Evolutionary conservation across 2,329 filamentous ascomycete species (phyloP), one percentile per base, ranked within the genome.

Genomic region (Arthrinium phaeospermum): DNA sequence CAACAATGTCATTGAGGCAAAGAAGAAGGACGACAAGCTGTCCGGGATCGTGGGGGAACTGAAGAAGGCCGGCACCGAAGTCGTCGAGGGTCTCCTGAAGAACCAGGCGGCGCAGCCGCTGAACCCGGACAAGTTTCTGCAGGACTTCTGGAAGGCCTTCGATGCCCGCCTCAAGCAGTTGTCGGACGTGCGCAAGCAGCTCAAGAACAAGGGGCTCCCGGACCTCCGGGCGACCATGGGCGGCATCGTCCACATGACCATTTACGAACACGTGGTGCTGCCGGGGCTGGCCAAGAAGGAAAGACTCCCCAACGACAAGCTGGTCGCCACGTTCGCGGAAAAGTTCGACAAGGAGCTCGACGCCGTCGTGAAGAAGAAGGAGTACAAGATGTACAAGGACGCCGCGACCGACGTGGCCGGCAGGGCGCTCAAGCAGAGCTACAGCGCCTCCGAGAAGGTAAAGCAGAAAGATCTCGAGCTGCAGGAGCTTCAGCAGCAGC

Each of bases 321-420:
- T 64, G 34, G 8, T 64, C 19, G 22, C 8, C 19, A 41, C 3
- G 4, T 64, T 64, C 19, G 8, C 4, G 10, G 19, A 41, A 3
- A 64, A 24, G 19, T 64, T 64, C 57, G 19, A 64, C 30, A 41
- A 64, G 10, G 34, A 64, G 30, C 22, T 64, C 34, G 57, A 64
- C 57, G 2, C 13, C 3, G 2, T 64, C 6, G 3, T 64, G 19
- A 41, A 41, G 57, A 64, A 64, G 57, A 64, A 41, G 22, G 57
- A 64, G 30, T 64, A 24, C 57, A 64, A 41, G 34, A n/a, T 41
- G 34, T 64, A 41, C 57, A 64, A 64, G 34, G 57, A 64, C 8
- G 30, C 57, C 19, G 22, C 34, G 19, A 10, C 16, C 22, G 57
- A 64, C 7, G 22, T 41, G 57, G 57, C 16, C 10, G 7, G 19